Evolutionary conservation across 2,329 filamentous ascomycete genomes (phyloP), one percentile per base, ranked within the genome.

Genomic region (Venturiaceae sp.): DNA sequence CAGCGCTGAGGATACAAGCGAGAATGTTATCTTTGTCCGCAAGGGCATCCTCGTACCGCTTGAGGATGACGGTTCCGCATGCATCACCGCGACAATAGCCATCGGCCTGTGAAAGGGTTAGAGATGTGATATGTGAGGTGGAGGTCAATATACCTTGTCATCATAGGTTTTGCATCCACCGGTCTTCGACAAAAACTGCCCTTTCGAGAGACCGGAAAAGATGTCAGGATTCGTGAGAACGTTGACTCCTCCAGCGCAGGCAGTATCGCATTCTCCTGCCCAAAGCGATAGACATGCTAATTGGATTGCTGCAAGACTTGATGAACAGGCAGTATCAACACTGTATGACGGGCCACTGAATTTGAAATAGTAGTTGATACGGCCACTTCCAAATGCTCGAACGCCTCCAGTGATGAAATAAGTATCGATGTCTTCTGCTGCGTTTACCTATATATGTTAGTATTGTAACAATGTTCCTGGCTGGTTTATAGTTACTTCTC

Each of bases 331-430:
- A 1, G 73, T 73, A 58, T 75, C 73, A 21, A 75, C 68, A 58
- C 66, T 73, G 57, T 73, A 65, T 61, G 68, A 72, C 1, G 71
- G 72, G 0, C 74, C 73, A 34, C 66, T 67, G 60, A 72, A 75
- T 2, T 72, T 72, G 57, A 75, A 74, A 61, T 71, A 69, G 58
- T 74, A 75, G 61, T 77, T 78, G 60, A 79, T 73, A 3, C 80
- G 74, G 0, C 80, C 81, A 0, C 76, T 75, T 0, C 69, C 74
- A 58, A 83, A 83, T 0, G 79, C 80, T 19, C 81, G 71, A 6
- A 70, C 69, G 30, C 74, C 74, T 21, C 79, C 79, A 0, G 80
- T 75, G 47, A 83, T 78, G 63, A 71, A 80, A 64, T 83, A 82
- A 0, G 79, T 81, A 58, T 77, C 75, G n/a, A 83, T 75, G 26